Evolutionary conservation across 345 rosid genomes (phyloP), one percentile per base, ranked within the genome.

Genomic region (Euphorbia pulcherrima): DNA sequence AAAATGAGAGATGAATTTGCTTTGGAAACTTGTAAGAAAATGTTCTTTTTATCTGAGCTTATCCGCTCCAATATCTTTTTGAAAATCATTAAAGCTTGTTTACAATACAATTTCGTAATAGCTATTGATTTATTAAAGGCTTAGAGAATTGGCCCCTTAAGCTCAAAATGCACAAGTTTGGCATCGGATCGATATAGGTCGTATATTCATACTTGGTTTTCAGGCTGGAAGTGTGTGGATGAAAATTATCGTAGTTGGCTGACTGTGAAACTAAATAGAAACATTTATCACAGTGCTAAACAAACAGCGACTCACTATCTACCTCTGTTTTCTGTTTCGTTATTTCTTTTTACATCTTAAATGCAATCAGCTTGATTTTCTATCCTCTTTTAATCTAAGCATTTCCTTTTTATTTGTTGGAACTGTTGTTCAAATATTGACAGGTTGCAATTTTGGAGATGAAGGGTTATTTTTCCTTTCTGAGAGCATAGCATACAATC

Each of bases 361-460:
- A 16, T 67, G 70, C 70, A 53, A 67, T 23, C 51, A 39, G 30
- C 30, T 20, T 18, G 17, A 23, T 13, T 59, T 28, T 17, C 16
- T 20, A n/a, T n/a, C n/a, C n/a, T n/a, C n/a, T n/a, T n/a, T n/a
- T n/a, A n/a, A n/a, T n/a, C n/a, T n/a, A n/a, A n/a, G n/a, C n/a
- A n/a, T n/a, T n/a, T n/a, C 5, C 27, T 17, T 11, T 47, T 12
- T 6, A 37, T 8, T 41, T 27, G 67, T 21, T 65, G 29, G 30
- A 7, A 54, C 29, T 26, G 9, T 35, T 39, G 58, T 26, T 55
- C 46, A 29, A 27, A 23, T 16, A 8, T 68, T 72, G 60, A 79
- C 81, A 93, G 97, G 98, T 23, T 83, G 88, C 72, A 87, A 86
- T 71, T 90, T 93, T 75, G 98, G 98, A 70, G 98, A 93, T 75